phyloP scores from a whole-genome alignment of 2,329 filamentous ascomycete species.

The Pezicula rhizophila region DNA sequence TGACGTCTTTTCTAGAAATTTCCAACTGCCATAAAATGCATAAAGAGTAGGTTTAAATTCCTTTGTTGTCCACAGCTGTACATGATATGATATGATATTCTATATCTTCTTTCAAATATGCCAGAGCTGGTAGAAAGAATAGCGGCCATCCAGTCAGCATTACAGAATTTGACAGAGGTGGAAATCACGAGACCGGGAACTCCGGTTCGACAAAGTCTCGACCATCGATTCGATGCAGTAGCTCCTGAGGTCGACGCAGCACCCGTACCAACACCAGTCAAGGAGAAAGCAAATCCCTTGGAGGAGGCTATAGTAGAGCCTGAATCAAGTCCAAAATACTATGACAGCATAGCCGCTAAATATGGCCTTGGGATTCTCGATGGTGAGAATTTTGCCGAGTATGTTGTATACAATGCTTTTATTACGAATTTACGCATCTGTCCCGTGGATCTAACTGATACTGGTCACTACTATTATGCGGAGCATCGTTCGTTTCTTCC shows the following conservation, averaged over 20 bases:
- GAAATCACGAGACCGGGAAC: no score
- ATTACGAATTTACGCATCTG: constrained; percentile 19
- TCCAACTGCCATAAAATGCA: no score
- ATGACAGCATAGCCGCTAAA: constrained; percentile 15
- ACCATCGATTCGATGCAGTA: constrained; percentile 18
- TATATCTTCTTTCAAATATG: no score
- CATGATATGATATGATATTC: no score
- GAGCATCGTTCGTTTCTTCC: constrained; percentile 18
- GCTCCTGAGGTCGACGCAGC: constrained; percentile 14
- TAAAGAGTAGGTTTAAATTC: no score
- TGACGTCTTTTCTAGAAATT: no score
- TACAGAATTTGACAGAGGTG: no score
- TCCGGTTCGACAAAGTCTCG: constrained; percentile 14
- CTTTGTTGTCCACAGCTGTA: no score
- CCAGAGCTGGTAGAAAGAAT: no score
- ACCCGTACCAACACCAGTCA: constrained; percentile 13
- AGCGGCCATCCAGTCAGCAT: no score
- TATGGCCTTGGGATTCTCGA: constrained; percentile 15
- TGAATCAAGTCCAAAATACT: constrained; percentile 5
- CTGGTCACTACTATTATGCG: constrained; percentile 16
- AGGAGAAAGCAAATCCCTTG: constrained; percentile 15
- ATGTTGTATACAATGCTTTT: constrained; percentile 18
- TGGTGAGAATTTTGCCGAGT: constrained; percentile 15
- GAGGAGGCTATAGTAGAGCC: constrained; percentile 6
- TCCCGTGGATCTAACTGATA: constrained; percentile 13